Evolutionary conservation across 352 stramenopile species (phyloP).

Genomic region (Globisporangium viniferum): DNA sequence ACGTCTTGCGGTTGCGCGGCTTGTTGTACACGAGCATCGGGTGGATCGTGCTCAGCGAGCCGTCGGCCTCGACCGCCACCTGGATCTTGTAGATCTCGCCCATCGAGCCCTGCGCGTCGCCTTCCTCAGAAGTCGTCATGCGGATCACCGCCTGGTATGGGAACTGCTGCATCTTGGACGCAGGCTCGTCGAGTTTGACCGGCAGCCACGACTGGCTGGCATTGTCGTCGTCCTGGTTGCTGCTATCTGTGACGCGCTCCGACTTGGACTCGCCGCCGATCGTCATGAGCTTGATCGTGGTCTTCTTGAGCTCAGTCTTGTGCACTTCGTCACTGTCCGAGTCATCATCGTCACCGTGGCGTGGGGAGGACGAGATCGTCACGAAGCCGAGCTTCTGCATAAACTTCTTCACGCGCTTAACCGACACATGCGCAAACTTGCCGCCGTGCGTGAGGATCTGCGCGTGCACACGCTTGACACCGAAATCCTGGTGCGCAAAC

Average conservation of each 20-base stretch:
- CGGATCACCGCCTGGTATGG: constrained; percentile 85
- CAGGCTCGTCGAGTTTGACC: constrained; percentile 81
- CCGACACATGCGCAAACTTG: constrained; percentile 69
- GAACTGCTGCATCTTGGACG: constrained; percentile 71
- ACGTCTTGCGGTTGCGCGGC: constrained; percentile 80
- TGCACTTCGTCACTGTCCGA: constrained; percentile 16
- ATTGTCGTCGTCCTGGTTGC: constrained; percentile 21
- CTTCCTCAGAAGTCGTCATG: constrained; percentile 74
- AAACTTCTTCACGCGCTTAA: constrained; percentile 85
- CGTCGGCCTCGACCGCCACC: constrained; percentile 64
- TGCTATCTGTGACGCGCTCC: constrained; percentile 20
- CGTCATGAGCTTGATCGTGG: constrained; percentile 79
- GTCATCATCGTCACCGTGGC: constrained; percentile 29
- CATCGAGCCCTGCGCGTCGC: constrained; percentile 62
- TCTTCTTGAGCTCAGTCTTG: constrained; percentile 17
- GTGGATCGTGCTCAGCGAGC: constrained; percentile 59
- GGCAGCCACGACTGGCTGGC: constrained; percentile 57
- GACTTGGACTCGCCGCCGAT: constrained; percentile 77
- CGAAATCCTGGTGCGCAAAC: constrained; percentile 79
- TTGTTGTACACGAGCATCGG: constrained; percentile 91
- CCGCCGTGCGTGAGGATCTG: constrained; percentile 73
- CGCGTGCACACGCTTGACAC: constrained; percentile 80
- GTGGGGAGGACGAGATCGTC: constrained; percentile 19
- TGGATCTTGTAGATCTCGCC: constrained; percentile 92
- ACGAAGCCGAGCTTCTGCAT: constrained; percentile 80